Conservation (phyloP, 129 eudicot species). For the Helichrysum umbraculigerum region DNA sequence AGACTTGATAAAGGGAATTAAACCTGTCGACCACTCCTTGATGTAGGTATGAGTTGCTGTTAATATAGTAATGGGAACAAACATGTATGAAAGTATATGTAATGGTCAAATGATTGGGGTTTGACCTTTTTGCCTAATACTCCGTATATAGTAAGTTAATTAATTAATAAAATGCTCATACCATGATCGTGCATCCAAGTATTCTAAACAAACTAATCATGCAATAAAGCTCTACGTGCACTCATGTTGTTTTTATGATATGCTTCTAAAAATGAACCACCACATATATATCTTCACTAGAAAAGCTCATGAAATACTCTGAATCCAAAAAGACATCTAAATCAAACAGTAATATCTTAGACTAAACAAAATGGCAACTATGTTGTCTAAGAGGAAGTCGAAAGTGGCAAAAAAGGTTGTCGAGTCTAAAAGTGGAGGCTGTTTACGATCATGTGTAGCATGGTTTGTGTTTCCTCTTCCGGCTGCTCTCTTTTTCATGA, state of each 20-base stretch:
- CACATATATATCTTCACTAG: constrained; percentile 31
- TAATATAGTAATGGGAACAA: neutral
- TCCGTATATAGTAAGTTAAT: neutral
- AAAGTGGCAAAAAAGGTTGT: constrained; percentile 36
- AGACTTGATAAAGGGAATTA: no score
- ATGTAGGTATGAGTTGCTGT: neutral
- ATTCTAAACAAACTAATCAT: constrained; percentile 25
- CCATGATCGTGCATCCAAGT: constrained; percentile 42
- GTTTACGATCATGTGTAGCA: constrained; percentile 37
- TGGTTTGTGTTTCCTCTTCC: constrained; percentile 56
- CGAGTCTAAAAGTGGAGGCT: constrained; percentile 29
- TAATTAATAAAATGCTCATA: constrained; percentile 15
- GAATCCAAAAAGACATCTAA: constrained; percentile 1
- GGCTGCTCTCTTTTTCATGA: constrained; percentile 51
- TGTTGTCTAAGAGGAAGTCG: constrained; percentile 53
- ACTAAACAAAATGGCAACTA: constrained; percentile 47
- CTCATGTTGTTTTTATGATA: constrained; percentile 36
- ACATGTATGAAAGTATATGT: no score
- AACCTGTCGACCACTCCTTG: neutral
- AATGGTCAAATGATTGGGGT: constrained; percentile 19
- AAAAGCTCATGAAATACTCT: constrained; percentile 34
- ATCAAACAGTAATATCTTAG: neutral
- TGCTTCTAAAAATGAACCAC: constrained; percentile 6
- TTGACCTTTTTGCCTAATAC: constrained; percentile 22
- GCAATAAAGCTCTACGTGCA: constrained; percentile 47